Evolutionary conservation across 495 filamentous ascomycete species (phyloP).

Genomic region (Neurospora cerealis): DNA sequence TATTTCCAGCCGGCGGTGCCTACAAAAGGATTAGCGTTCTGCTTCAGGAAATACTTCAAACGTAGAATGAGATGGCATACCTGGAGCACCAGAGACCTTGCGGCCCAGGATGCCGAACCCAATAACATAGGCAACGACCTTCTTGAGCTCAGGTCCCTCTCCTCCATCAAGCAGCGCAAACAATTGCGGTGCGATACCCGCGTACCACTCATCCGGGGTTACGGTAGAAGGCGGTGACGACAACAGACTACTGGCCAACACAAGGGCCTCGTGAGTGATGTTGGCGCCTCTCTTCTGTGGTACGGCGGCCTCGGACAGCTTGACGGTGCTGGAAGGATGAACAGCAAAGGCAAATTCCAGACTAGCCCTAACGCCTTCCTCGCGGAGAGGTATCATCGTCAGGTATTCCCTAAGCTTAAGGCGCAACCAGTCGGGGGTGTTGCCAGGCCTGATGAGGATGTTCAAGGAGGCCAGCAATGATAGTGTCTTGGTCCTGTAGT

Average conservation of each 20-base stretch:
- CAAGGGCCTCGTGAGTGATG: slow-evolving; percentile 64
- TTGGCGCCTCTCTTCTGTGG: slow-evolving; percentile 46
- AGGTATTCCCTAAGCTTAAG: slow-evolving; percentile 45
- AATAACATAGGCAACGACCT: slow-evolving; percentile 60
- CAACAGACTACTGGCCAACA: slow-evolving; percentile 53
- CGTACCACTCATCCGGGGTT: slow-evolving; percentile 48
- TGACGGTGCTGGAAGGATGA: slow-evolving; percentile 37
- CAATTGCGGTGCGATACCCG: slow-evolving; percentile 55
- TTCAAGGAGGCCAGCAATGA: slow-evolving; percentile 36
- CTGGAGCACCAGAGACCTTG: slow-evolving; percentile 56
- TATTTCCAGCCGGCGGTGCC: slow-evolving; percentile 58
- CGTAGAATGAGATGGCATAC: slow-evolving; percentile 20
- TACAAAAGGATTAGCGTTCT: slow-evolving; percentile 9
- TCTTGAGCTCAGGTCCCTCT: slow-evolving; percentile 52
- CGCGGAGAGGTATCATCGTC: slow-evolving; percentile 53
- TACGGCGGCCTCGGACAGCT: slow-evolving; percentile 24
- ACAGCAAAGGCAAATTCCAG: slow-evolving; percentile 62
- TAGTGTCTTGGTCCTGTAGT: slow-evolving; percentile 32
- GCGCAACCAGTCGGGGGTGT: slow-evolving; percentile 39
- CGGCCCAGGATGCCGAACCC: slow-evolving; percentile 63
- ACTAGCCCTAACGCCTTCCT: slow-evolving; percentile 54
- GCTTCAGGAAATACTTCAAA: not conserved
- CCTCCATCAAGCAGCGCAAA: slow-evolving; percentile 55
- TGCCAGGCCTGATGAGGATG: slow-evolving; percentile 33
- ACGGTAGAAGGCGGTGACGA: slow-evolving; percentile 52